Evolutionary conservation across 2,329 filamentous ascomycete genomes (phyloP).

Genomic region (Xylaria multiplex): DNA sequence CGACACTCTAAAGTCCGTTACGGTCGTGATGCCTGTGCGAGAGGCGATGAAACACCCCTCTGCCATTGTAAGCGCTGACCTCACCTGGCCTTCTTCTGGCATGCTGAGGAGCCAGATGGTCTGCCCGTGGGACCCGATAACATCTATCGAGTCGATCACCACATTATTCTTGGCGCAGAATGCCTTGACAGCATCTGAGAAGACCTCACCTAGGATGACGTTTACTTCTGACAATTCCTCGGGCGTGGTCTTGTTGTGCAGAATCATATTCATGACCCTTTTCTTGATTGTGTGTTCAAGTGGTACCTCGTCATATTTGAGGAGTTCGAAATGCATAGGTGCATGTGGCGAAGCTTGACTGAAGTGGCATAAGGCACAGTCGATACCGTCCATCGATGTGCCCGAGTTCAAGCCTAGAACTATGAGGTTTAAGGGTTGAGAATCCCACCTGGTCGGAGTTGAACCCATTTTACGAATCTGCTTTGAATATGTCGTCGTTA

Average conservation of each 20-base stretch:
- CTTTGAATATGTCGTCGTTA: not conserved
- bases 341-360: slow-evolving; percentile 61
- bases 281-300: slow-evolving; percentile 64
- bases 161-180: slow-evolving; percentile 60
- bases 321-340: slow-evolving; percentile 65
- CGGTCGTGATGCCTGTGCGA: slow-evolving; percentile 66
- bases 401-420: slow-evolving; percentile 66
- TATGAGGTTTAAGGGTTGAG: slow-evolving; percentile 56
- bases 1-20: slow-evolving; percentile 67
- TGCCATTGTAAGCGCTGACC: slow-evolving; percentile 64
- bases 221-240: slow-evolving; percentile 67
- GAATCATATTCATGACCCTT: slow-evolving; percentile 66
- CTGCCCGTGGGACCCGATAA: slow-evolving; percentile 67
- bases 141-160: slow-evolving; percentile 59
- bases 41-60: slow-evolving; percentile 66
- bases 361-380: slow-evolving; percentile 68
- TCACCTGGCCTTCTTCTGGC: slow-evolving; percentile 58
- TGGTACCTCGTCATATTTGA: slow-evolving; percentile 67
- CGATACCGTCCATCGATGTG: slow-evolving; percentile 67
- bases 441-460: not conserved
- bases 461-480: slow-evolving; percentile 15
- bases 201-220: slow-evolving; percentile 65
- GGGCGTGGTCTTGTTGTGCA: slow-evolving; percentile 62
- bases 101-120: slow-evolving; percentile 67
- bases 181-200: slow-evolving; percentile 60